phyloP scores from a whole-genome alignment of 2,329 filamentous ascomycete species.

The Trichoderma cornu-damae region DNA sequence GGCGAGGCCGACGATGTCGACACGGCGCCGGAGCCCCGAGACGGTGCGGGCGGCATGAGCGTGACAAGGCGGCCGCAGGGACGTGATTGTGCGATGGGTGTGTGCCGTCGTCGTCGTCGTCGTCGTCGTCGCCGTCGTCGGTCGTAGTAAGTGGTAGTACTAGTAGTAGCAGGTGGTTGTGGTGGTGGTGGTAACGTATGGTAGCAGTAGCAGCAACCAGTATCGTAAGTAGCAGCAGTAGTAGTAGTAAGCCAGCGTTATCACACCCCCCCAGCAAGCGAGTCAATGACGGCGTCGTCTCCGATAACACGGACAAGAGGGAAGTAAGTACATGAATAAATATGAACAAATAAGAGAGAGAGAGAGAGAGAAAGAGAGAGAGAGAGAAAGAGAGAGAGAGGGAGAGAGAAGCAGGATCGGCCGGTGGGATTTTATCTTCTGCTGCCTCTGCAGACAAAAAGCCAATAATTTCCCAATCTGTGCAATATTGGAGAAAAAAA shows the following conservation, averaged over 20 bases:
- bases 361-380: neutral
- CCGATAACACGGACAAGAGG: too few species aligned
- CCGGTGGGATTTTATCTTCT: conserved; percentile 2
- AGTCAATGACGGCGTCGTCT: too few species aligned
- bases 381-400: neutral
- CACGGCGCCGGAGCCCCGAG: conserved; percentile 22
- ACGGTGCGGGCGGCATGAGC: conserved; percentile 24
- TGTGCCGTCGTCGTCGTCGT: neutral
- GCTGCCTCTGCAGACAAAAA: neutral
- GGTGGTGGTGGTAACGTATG: neutral
- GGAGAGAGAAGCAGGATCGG: neutral
- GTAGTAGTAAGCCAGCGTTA: too few species aligned
- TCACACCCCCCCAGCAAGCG: too few species aligned
- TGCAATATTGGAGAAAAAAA: conserved; percentile 4
- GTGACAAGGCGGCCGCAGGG: conserved; percentile 12
- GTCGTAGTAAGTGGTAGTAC: too few species aligned
- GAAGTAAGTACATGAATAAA: too few species aligned
- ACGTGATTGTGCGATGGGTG: too few species aligned
- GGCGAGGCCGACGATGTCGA: conserved; percentile 24
- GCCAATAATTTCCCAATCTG: neutral
- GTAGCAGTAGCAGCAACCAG: too few species aligned
- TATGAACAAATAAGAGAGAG: too few species aligned
- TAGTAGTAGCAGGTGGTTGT: neutral
- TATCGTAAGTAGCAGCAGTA: too few species aligned
- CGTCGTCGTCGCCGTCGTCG: neutral